These are phyloP conservation scores for Nannizzia gypsea DNA, from an alignment of 2,329 filamentous ascomycete species.

Conservation along the genomic window DNA sequence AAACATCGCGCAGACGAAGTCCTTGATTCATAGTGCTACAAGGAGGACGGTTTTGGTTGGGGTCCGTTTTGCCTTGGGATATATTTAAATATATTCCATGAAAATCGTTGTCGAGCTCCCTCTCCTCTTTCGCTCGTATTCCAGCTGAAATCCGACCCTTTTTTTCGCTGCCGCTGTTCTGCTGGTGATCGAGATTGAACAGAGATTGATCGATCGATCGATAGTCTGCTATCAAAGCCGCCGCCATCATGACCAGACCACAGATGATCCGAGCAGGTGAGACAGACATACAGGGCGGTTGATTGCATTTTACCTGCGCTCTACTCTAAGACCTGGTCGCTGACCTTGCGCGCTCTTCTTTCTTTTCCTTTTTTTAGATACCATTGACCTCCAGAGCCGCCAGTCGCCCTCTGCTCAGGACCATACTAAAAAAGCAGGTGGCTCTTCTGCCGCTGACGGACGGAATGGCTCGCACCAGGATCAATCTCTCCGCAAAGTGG, in stretches of 20 bases:
- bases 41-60: background rate
- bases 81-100: background rate
- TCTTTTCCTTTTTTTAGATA: constrained; percentile 48
- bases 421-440: constrained; percentile 48
- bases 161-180: background rate
- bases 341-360: background rate
- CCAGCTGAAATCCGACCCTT: background rate
- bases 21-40: background rate
- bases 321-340: background rate
- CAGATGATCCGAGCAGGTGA: constrained; percentile 38
- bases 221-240: no score
- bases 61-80: no score
- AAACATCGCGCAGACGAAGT: background rate
- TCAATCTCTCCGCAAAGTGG: constrained; percentile 67
- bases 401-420: constrained; percentile 72
- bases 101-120: background rate
- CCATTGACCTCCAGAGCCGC: constrained; percentile 84
- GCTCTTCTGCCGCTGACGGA: constrained; percentile 39
- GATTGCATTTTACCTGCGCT: background rate
- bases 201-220: background rate
- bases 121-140: background rate
- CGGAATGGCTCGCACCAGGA: constrained; percentile 70
- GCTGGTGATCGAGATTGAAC: background rate
- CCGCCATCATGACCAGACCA: constrained; percentile 30
- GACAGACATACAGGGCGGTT: constrained; percentile 11